Base-by-base conservation (phyloP, 2,329 filamentous ascomycete genomes). In the Fusarium goolgardi region DNA sequence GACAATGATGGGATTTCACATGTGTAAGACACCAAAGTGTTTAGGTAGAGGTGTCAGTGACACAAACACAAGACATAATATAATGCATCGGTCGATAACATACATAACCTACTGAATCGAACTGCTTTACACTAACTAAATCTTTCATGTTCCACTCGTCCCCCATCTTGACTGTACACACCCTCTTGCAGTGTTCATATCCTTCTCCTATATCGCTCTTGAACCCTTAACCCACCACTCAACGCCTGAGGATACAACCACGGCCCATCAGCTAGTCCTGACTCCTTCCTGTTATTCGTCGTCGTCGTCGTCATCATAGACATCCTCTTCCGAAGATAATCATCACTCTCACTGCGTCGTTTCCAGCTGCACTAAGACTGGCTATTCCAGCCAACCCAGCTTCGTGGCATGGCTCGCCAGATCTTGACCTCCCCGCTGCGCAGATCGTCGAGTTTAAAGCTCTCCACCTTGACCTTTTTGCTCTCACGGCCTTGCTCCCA, bases 401-500 rank as follows among this genome's bases (percentile, higher is more conserved):
- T 90, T 73, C 93, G 87, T 39, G 93, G 92, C 88, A 98, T 97
- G 45, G 97, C 91, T 59, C 96, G 88, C 96, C 96, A 99, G 64
- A 99, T 93, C 83, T 96, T 95, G 73, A 97, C 94, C 81, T 99
- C 96, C 20, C 96, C 96, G 78, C 91, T 95, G 76, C 93, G 87
- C 77, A 99, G 76, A 81, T 99, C 96, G 44, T 94, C 94, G 64
- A 99, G 85, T 81, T 94, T 92, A 81, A 95, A 98, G 80, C 94
- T 97, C 83, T 98, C 95, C 64, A 93, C 83, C 82, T 96, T 96
- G 55, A 96, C 90, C 83, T 97, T 98, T 79, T 91, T 95, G 78
- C 89, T 94, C 82, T 98, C 95, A 16, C 95, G 84, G 0, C 95
- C 95, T 77, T 99, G 96, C 79, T 98, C 96, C 92, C 93, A 98